These are phyloP conservation scores for Hippophae tibetana DNA, from an alignment of 306 rosid species.

Conservation along the genomic window DNA sequence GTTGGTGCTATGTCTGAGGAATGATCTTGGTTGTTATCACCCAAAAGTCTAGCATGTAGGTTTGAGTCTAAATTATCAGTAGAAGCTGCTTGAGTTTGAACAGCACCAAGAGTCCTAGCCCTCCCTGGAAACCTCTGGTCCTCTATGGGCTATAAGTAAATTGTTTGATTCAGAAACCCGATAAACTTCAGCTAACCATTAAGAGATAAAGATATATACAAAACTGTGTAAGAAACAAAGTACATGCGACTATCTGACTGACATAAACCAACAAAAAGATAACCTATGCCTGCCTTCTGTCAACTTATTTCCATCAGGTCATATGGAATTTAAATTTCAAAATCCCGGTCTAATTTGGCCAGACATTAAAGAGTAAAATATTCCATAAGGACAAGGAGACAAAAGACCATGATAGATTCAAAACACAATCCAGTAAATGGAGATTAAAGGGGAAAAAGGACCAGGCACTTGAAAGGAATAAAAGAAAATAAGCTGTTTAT, in stretches of 20 bases:
- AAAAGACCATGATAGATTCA: neutral
- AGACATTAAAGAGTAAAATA: constrained; percentile 4
- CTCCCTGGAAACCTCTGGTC: constrained; percentile 77
- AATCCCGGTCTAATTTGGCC: neutral
- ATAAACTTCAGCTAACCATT: neutral
- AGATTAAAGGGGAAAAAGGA: constrained; percentile 12
- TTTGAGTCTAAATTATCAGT: constrained; percentile 53
- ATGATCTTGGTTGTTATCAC: constrained; percentile 33
- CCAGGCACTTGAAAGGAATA: neutral
- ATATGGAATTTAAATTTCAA: neutral
- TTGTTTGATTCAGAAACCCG: neutral
- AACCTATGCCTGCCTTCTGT: neutral
- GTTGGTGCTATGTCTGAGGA: constrained; percentile 30
- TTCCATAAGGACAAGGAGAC: neutral
- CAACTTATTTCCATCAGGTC: neutral
- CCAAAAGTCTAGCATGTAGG: constrained; percentile 82
- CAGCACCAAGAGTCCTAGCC: constrained; percentile 67
- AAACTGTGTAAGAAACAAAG: too few species aligned
- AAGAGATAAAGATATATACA: too few species aligned
- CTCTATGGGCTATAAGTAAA: constrained; percentile 36
- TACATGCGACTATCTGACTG: too few species aligned
- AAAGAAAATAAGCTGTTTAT: too few species aligned
- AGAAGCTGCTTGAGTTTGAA: constrained; percentile 43
- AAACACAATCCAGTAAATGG: constrained; percentile 8
- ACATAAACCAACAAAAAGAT: too few species aligned